Evolutionary conservation across 1,284 basidiomycete genomes (phyloP).

Genomic region (Athelia psychrophila): DNA sequence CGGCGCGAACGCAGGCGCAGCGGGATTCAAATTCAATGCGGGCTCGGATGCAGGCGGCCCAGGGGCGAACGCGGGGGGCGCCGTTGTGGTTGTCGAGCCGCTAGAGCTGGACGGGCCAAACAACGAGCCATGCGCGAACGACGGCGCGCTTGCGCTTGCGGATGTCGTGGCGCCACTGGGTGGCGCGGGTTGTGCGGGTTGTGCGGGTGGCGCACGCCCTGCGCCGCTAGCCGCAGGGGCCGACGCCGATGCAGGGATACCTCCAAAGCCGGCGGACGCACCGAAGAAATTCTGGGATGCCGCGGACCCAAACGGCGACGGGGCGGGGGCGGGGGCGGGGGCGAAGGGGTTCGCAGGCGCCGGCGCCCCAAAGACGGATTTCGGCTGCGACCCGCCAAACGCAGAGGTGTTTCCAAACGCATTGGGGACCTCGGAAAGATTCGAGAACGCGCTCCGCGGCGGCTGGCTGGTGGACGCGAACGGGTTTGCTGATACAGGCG

Average conservation of each 20-base stretch:
- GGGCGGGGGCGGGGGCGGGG: neutral
- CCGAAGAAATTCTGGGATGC: neutral
- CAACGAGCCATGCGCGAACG: too few relatives aligned
- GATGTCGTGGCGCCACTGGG: too few relatives aligned
- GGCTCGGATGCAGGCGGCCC: too few relatives aligned
- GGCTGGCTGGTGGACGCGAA: constrained; percentile 3
- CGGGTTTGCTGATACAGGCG: constrained; percentile 9
- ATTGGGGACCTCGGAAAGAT: constrained; percentile 25
- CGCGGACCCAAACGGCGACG: neutral
- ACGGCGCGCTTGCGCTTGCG: too few relatives aligned
- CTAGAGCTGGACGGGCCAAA: too few relatives aligned
- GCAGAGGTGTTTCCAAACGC: neutral
- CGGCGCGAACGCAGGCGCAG: constrained; percentile 9
- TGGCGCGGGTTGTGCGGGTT: too few relatives aligned
- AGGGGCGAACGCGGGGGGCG: too few relatives aligned
- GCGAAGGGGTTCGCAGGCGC: neutral
- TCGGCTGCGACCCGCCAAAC: neutral
- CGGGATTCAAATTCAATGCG: constrained; percentile 24
- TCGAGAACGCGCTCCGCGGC: constrained; percentile 39
- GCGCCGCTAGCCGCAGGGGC: neutral
- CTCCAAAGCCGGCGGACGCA: too few relatives aligned
- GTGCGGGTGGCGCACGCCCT: too few relatives aligned
- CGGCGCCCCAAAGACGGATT: neutral
- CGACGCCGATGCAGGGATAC: neutral
- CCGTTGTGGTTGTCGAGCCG: neutral